phyloP scores from a whole-genome alignment of 371 early-diverging fungal species.

The Mortierella sp. region DNA sequence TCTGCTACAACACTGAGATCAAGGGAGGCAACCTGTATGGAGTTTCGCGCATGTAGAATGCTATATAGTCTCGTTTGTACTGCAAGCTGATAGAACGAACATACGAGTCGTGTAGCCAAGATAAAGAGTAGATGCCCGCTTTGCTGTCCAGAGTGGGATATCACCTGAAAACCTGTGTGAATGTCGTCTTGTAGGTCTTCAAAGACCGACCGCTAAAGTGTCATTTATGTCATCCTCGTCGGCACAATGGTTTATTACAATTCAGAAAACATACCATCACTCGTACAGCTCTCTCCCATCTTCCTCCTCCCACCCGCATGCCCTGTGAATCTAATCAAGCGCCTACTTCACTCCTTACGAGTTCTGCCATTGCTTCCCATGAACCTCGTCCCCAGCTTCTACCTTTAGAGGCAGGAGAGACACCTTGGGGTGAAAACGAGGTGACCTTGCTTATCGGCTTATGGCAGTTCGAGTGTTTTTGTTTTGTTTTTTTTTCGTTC shows the following conservation, averaged over 20 bases:
- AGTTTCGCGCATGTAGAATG: constrained; percentile 77
- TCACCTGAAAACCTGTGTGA: background rate
- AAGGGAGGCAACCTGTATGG: constrained; percentile 79
- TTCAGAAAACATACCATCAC: background rate
- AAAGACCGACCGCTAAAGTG: constrained; percentile 13
- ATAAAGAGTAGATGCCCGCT: background rate
- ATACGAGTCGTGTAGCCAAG: background rate
- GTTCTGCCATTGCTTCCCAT: constrained; percentile 4
- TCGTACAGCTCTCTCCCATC: background rate
- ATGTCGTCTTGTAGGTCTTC: background rate
- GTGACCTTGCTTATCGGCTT: background rate
- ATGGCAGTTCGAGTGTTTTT: background rate
- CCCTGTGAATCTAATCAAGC: background rate
- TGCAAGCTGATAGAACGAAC: background rate
- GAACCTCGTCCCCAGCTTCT: constrained; percentile 24
- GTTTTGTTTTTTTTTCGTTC: background rate
- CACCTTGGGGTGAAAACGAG: background rate
- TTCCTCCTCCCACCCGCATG: background rate
- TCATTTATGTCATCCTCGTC: background rate
- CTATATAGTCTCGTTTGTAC: background rate
- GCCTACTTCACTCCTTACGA: background rate
- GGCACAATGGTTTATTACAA: background rate
- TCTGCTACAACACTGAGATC: constrained; percentile 71
- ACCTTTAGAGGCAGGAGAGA: constrained; percentile 24
- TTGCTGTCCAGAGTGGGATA: background rate